Base-by-base conservation (phyloP, 331 rosid genomes). In the Erythrophleum ivorense region DNA sequence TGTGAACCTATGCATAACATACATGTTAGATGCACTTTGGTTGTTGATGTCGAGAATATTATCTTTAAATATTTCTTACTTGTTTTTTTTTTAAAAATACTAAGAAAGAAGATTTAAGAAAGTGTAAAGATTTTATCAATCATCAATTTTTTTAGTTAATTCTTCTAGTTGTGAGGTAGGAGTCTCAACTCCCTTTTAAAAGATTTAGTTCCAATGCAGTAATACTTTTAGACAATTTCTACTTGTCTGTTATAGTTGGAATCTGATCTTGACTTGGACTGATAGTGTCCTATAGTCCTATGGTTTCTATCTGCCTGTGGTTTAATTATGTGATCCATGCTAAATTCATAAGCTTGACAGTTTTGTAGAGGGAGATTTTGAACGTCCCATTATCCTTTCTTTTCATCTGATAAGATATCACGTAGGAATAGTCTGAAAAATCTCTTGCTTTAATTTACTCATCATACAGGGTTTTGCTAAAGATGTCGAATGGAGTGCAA, bases 401-500 rank as follows among this genome's bases (percentile, higher is more conserved):
- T 11, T 46, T 57, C 36, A 49, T 45, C 24, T 78, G 71, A 52
- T 73, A 24, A 18, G 21, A 21, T 83, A 50, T 73, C 57, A 53
- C 11, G 49, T 64, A 21, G 31, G 3, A 40, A 1, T 24, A 24
- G 60, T 46, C 21, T 31, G n/a, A 49, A 64, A 65, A 54, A 34
- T 48, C 1, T 36, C 73, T 21, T 65, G 49, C 48, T 70, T 76
- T 55, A 46, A 49, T 82, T 60, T 85, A 24, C n/a, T 62, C 62
- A 54, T 62, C n/a, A 63, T 63, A 21, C 70, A 94, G 98, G 98
- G 97, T 74, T 85, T 84, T 76, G 97, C 92, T 16, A 94, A 91
- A 81, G 92, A 88, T 86, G 97, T 94, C 80, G 98, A 92, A 84
- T 94, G 98, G 98, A 94, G 98, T 79, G 98, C 97, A 29, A 92